Percentiles rank a stretch among this genome's conserved stretches.
These are phyloP conservation scores for Fagopyrum esculentum DNA, from an alignment of 148 eudicot genomes.

Conservation along the genomic window DNA sequence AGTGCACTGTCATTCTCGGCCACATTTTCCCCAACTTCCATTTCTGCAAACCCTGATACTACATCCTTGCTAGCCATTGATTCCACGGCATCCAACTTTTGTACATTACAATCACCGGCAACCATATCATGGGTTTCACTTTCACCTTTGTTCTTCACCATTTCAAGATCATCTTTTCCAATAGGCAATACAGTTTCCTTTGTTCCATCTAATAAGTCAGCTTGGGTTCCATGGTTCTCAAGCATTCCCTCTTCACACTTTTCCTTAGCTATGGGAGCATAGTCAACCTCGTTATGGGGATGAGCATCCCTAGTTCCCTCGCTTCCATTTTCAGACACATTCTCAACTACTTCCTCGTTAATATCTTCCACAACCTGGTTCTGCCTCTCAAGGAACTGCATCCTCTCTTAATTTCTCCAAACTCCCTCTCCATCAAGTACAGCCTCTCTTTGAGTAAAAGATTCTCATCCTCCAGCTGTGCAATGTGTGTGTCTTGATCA, in stretches of 20 bases:
- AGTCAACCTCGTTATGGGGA: conserved; percentile 40
- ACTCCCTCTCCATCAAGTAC: conserved; percentile 88
- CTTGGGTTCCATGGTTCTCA: conserved; percentile 3
- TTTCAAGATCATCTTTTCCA: neutral
- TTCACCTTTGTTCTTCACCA: neutral
- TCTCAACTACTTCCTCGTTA: conserved; percentile 71
- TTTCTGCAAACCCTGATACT: neutral
- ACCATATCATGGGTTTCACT: neutral
- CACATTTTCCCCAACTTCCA: neutral
- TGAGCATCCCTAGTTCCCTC: conserved; percentile 40
- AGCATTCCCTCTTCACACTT: neutral
- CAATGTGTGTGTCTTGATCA: conserved; percentile 87
- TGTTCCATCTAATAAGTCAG: neutral
- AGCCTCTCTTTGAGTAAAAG: conserved; percentile 77
- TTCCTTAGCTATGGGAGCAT: conserved; percentile 15
- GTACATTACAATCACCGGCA: neutral
- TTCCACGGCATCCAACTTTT: neutral
- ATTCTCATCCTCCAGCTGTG: conserved; percentile 87
- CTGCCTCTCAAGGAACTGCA: conserved; percentile 62
- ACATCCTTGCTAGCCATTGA: neutral
- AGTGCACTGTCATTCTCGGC: neutral
- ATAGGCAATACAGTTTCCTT: neutral
- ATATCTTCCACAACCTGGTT: conserved; percentile 39
- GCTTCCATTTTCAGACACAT: conserved; percentile 73
- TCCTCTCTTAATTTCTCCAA: conserved; percentile 74